phyloP scores from a whole-genome alignment of 139 green algal genomes.

The Astrephomene gubernaculifera region DNA sequence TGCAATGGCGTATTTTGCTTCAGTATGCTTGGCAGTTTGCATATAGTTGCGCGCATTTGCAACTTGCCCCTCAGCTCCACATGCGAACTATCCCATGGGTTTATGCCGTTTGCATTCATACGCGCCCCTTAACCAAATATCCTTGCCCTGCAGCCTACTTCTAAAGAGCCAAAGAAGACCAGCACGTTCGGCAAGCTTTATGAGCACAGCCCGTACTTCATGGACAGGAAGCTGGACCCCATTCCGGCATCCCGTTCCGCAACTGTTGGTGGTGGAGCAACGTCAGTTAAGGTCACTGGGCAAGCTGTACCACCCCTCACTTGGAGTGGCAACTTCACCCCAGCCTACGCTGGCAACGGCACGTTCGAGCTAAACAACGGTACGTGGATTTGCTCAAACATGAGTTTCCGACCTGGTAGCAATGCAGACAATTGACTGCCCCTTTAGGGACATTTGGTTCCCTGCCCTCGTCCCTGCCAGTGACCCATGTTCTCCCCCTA shows the following conservation, averaged over 20 bases:
- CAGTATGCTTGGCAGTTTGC: too few relatives aligned
- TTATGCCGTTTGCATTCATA: too few relatives aligned
- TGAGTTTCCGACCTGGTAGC: too few relatives aligned
- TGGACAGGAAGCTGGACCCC: constrained; percentile 22
- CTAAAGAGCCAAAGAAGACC: constrained; percentile 19
- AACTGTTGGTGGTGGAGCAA: neutral
- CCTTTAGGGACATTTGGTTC: too few relatives aligned
- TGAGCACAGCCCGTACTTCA: constrained; percentile 28
- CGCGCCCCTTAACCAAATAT: too few relatives aligned
- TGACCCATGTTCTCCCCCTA: too few relatives aligned
- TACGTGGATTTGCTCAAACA: neutral
- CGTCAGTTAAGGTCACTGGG: neutral
- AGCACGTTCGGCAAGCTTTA: constrained; percentile 37
- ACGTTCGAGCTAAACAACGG: constrained; percentile 32
- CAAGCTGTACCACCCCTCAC: neutral
- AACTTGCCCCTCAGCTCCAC: too few relatives aligned
- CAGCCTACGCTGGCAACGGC: constrained; percentile 11
- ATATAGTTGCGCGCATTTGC: too few relatives aligned
- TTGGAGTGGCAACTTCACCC: constrained; percentile 2
- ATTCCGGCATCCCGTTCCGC: neutral
- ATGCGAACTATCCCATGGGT: too few relatives aligned
- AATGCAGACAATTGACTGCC: too few relatives aligned
- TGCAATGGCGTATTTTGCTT: too few relatives aligned
- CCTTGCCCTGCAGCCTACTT: constrained; percentile 10
- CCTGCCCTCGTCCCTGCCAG: too few relatives aligned